These are phyloP conservation scores for Phlegmacium glaucopus DNA, from an alignment of 768 basidiomycete genomes.

Conservation along the genomic window DNA sequence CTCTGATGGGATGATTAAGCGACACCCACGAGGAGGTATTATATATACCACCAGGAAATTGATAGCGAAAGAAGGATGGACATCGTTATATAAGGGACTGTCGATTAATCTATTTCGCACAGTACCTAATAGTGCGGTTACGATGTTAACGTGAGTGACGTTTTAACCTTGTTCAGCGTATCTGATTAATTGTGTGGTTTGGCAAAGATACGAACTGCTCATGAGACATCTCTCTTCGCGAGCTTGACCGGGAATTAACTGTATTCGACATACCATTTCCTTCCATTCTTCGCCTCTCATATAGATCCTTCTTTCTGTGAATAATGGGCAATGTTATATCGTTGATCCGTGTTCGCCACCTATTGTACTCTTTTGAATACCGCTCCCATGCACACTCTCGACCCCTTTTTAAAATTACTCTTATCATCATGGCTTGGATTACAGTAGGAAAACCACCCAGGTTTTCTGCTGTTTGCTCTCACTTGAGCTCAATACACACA, in stretches of 20 bases:
- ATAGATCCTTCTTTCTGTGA: not conserved
- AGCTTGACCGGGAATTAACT: constrained; percentile 19
- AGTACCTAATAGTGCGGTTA: constrained; percentile 94
- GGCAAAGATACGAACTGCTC: constrained; percentile 51
- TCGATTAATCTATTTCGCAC: constrained; percentile 94
- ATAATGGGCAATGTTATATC: no score
- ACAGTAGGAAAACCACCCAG: no score
- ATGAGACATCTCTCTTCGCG: constrained; percentile 48
- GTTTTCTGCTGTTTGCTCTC: no score
- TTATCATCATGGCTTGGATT: no score
- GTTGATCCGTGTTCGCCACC: no score
- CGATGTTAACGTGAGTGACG: constrained; percentile 78
- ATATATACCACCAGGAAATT: constrained; percentile 72
- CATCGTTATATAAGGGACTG: constrained; percentile 87
- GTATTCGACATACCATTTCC: not conserved
- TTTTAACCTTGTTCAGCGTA: not conserved
- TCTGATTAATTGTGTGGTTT: not conserved
- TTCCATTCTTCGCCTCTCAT: not conserved
- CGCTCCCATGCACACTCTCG: not conserved
- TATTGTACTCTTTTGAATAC: no score
- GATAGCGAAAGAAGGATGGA: constrained; percentile 80
- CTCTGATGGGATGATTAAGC: constrained; percentile 59
- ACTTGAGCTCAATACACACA: no score
- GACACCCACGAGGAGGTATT: constrained; percentile 59
- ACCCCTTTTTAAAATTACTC: not conserved